phyloP scores from a whole-genome alignment of 495 filamentous ascomycete genomes.

The Pyronema omphalodes region DNA sequence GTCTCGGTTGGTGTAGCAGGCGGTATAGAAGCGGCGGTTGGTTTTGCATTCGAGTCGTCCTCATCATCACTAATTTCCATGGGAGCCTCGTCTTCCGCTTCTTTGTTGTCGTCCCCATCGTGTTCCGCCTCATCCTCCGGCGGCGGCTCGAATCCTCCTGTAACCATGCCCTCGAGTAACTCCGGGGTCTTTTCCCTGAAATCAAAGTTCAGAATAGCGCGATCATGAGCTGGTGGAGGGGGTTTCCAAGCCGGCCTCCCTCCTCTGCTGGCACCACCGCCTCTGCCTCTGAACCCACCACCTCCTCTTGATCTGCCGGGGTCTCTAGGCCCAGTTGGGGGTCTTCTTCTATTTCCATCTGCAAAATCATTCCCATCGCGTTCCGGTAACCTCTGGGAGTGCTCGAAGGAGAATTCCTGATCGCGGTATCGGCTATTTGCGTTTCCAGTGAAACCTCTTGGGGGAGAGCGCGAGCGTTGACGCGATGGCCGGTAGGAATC shows the following conservation, averaged over 20 bases:
- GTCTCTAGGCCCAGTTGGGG: neutral
- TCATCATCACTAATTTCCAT: constrained; percentile 13
- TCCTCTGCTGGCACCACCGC: constrained; percentile 7
- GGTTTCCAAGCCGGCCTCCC: constrained; percentile 9
- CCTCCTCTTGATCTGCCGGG: neutral
- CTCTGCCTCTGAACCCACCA: constrained; percentile 5
- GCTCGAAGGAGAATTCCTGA: constrained; percentile 15
- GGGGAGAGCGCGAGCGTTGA: constrained; percentile 1
- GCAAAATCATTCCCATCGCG: neutral
- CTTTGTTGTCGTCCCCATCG: neutral
- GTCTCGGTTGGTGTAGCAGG: neutral
- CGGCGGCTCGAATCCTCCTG: constrained; percentile 7
- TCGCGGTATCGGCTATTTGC: constrained; percentile 12
- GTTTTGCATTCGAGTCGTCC: neutral
- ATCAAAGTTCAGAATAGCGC: constrained; percentile 22
- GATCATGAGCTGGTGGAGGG: constrained; percentile 18
- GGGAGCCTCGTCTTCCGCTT: neutral
- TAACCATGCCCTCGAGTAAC: constrained; percentile 19
- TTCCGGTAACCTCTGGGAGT: constrained; percentile 5
- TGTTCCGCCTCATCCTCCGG: neutral
- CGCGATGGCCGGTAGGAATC: neutral
- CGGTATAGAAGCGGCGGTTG: neutral
- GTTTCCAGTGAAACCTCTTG: constrained; percentile 16
- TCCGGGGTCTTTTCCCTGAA: constrained; percentile 22
- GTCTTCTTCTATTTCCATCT: constrained; percentile 1